These are phyloP conservation scores for Mycena maculata DNA, from an alignment of 768 basidiomycete species.

Conservation along the genomic window DNA sequence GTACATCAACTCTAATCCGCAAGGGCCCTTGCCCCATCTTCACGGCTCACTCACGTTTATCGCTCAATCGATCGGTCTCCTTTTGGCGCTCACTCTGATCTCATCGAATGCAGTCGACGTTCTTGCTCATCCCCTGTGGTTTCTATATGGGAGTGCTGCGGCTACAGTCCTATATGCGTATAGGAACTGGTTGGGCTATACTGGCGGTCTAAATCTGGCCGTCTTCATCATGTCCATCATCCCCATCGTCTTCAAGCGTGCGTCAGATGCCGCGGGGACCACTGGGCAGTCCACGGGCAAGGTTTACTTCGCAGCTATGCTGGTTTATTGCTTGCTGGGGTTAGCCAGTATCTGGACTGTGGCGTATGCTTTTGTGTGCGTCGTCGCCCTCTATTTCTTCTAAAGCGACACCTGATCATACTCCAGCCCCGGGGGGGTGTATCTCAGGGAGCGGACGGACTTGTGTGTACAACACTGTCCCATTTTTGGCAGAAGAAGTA, in stretches of 20 bases:
- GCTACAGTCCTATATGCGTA: slow-evolving; percentile 68
- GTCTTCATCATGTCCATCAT: slow-evolving; percentile 74
- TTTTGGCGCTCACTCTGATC: slow-evolving; percentile 45
- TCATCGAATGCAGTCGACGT: slow-evolving; percentile 34
- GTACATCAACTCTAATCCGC: slow-evolving; percentile 68
- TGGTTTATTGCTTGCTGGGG: slow-evolving; percentile 70
- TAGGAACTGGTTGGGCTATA: slow-evolving; percentile 77
- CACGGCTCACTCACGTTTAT: slow-evolving; percentile 77
- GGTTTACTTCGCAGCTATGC: slow-evolving; percentile 67
- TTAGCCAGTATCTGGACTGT: slow-evolving; percentile 85
- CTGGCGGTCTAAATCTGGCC: slow-evolving; percentile 71
- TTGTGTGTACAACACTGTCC: slow-evolving; percentile 56
- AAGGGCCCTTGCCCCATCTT: slow-evolving; percentile 79
- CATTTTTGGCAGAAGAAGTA: neutral
- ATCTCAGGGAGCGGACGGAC: slow-evolving; percentile 83
- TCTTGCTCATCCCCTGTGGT: slow-evolving; percentile 63
- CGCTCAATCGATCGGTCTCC: slow-evolving; percentile 68
- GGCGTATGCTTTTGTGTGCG: slow-evolving; percentile 85
- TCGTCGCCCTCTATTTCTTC: neutral
- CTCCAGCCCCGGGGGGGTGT: slow-evolving; percentile 69
- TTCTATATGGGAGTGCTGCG: slow-evolving; percentile 62
- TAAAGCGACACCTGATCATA: too few species aligned
- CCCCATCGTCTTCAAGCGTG: slow-evolving; percentile 63
- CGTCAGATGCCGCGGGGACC: slow-evolving; percentile 51
- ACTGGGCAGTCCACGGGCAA: slow-evolving; percentile 47